Evolutionary conservation across 2,329 filamentous ascomycete species (phyloP).

Genomic region (Fonsecaea monophora): DNA sequence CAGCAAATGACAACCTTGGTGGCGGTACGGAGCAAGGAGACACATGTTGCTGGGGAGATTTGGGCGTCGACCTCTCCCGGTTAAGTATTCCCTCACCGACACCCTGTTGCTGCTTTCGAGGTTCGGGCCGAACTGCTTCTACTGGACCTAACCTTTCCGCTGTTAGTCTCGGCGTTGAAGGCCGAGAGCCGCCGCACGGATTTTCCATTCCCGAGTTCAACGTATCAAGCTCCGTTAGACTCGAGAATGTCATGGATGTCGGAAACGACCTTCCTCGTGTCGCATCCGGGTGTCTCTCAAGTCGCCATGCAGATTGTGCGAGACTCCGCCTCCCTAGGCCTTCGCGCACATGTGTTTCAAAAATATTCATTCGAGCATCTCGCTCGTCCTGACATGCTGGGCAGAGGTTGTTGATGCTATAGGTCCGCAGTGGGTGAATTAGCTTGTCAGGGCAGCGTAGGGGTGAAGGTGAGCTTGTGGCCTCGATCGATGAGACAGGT

Average conservation of each 20-base stretch:
- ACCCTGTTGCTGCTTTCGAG: neutral
- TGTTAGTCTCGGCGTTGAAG: neutral
- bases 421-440: slow-evolving; percentile 33
- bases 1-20: slow-evolving; percentile 23
- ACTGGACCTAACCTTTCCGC: neutral
- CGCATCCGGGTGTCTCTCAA: slow-evolving; percentile 12
- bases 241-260: slow-evolving; percentile 16
- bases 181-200: neutral
- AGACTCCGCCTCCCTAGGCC: slow-evolving; percentile 23
- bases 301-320: slow-evolving; percentile 16
- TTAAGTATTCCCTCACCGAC: neutral
- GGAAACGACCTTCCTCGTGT: slow-evolving; percentile 16
- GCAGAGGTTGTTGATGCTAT: slow-evolving; percentile 29
- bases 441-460: slow-evolving; percentile 4
- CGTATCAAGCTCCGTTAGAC: slow-evolving; percentile 6
- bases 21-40: neutral
- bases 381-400: slow-evolving; percentile 24
- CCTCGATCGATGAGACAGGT: neutral
- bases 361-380: slow-evolving; percentile 24
- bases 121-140: neutral
- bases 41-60: neutral
- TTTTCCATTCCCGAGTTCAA: neutral
- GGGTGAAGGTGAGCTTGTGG: neutral
- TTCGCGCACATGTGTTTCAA: slow-evolving; percentile 18
- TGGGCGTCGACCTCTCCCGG: neutral